Percentiles rank a stretch among this genome's conserved stretches.
These are phyloP conservation scores for Globisporangium iwayamae DNA, from an alignment of 352 stramenopile species.

Conservation along the genomic window DNA sequence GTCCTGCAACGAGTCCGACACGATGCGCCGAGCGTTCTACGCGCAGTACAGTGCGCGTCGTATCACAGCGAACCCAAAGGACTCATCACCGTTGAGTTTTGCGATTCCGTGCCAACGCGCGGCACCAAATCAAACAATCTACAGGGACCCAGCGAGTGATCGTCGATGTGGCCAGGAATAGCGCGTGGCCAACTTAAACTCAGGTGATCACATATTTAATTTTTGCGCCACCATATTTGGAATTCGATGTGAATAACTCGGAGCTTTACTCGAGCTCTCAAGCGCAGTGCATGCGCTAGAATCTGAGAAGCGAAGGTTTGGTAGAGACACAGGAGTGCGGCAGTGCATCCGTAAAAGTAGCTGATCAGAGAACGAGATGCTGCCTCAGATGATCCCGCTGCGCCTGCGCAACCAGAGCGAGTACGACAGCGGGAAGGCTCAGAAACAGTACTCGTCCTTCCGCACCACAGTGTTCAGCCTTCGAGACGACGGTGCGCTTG, in stretches of 20 bases:
- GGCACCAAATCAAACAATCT: background rate
- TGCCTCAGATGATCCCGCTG: conserved; percentile 39
- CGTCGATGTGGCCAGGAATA: conserved; percentile 3
- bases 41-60: conserved; percentile 51
- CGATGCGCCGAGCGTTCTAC: conserved; percentile 58
- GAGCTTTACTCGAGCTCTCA: too few relatives aligned
- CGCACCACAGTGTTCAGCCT: conserved; percentile 41
- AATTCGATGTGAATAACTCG: background rate
- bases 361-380: background rate
- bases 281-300: too few relatives aligned
- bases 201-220: background rate
- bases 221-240: background rate
- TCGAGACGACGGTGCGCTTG: conserved; percentile 17
- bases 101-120: conserved; percentile 42
- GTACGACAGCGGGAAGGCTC: conserved; percentile 21
- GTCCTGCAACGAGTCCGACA: conserved; percentile 45
- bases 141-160: background rate
- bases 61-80: conserved; percentile 43
- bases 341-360: background rate
- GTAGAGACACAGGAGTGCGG: background rate
- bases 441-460: conserved; percentile 48
- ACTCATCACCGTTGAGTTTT: conserved; percentile 53
- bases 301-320: too few relatives aligned
- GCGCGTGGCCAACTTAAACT: background rate
- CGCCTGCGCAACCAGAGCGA: conserved; percentile 41